These are phyloP conservation scores for Colletotrichum kahawae DNA, from an alignment of 2,329 filamentous ascomycete species.

Conservation along the genomic window DNA sequence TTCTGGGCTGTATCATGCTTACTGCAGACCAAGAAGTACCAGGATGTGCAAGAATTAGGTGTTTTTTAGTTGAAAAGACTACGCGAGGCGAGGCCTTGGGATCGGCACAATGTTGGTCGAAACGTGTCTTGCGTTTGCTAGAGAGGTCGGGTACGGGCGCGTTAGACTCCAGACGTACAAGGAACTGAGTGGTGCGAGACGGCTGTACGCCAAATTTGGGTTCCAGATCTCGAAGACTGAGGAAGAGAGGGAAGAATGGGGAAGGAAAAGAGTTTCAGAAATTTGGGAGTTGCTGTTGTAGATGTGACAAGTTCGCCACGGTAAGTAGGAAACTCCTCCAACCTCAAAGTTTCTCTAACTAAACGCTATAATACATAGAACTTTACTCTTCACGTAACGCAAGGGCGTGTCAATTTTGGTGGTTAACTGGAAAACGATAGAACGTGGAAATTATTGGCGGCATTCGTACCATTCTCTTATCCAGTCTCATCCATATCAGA, in stretches of 20 bases:
- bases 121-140: conserved; percentile 25
- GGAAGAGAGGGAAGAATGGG: neutral
- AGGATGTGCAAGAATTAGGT: conserved; percentile 25
- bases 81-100: conserved; percentile 25
- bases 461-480: no score
- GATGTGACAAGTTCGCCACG: neutral
- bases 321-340: neutral
- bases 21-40: conserved; percentile 14
- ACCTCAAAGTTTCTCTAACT: neutral
- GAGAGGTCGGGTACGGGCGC: conserved; percentile 19
- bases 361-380: neutral
- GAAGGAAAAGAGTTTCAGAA: neutral
- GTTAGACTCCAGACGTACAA: conserved; percentile 25
- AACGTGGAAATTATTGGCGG: no score
- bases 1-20: conserved; percentile 30
- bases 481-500: no score
- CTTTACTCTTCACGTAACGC: neutral
- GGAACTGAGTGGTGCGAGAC: conserved; percentile 17
- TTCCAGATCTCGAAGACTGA: conserved; percentile 7
- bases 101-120: conserved; percentile 21
- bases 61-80: conserved; percentile 27
- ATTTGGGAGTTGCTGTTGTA: neutral
- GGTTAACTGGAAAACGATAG: no score
- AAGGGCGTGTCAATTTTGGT: no score
- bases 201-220: conserved; percentile 25